A percentile compares a stretch with the other conserved stretches of the same genome.
Evolutionary conservation across 768 basidiomycete species (phyloP).

Genomic region (Rhodotorula graminis): DNA sequence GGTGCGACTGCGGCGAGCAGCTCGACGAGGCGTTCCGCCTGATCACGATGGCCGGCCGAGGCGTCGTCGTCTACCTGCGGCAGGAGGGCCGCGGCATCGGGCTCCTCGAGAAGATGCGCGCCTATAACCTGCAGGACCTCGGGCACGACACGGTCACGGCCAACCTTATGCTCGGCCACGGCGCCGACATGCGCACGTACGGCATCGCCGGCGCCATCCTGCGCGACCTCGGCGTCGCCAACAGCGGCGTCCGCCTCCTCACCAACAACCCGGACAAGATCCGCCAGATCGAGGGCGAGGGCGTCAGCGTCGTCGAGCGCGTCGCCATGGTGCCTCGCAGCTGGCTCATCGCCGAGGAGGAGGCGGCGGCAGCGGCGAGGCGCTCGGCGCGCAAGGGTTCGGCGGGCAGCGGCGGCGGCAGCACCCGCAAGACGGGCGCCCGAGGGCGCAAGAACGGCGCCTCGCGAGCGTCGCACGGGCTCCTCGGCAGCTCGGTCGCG

Average conservation of each 20-base stretch:
- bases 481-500: conserved; percentile 1
- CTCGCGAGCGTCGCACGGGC: not conserved
- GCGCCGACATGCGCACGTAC: conserved; percentile 89
- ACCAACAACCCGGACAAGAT: conserved; percentile 99
- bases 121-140: conserved; percentile 95
- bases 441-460: conserved; percentile 2
- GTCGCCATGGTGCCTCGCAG: conserved; percentile 91
- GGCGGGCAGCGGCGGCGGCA: not conserved
- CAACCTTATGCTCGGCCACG: conserved; percentile 88
- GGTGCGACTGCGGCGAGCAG: conserved; percentile 98
- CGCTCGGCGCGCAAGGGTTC: not conserved
- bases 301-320: conserved; percentile 71
- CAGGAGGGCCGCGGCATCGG: conserved; percentile 98
- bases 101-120: conserved; percentile 86
- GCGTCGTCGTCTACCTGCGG: conserved; percentile 87
- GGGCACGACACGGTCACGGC: conserved; percentile 99
- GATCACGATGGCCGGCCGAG: conserved; percentile 69
- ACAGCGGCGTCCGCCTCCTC: conserved; percentile 62
- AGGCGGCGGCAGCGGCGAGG: conserved; percentile 37
- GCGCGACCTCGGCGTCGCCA: conserved; percentile 67
- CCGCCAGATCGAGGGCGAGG: conserved; percentile 74
- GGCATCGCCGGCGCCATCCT: conserved; percentile 86
- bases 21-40: conserved; percentile 92
- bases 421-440: not conserved
- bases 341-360: conserved; percentile 57